Evolutionary conservation across 345 rosid genomes (phyloP).

Genomic region (Nasturtium officinale): DNA sequence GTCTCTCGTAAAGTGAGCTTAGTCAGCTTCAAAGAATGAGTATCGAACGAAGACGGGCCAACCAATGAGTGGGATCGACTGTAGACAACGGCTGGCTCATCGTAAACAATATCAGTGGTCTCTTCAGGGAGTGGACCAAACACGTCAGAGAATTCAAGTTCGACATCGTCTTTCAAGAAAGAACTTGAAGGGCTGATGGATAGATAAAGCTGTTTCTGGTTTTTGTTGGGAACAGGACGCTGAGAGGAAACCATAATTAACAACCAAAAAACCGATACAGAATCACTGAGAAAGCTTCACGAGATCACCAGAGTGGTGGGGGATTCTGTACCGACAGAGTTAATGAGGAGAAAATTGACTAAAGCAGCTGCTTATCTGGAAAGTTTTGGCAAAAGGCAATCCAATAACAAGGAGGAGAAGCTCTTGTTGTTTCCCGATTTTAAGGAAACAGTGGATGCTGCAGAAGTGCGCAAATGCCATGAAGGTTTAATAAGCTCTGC

Average conservation of each 20-base stretch:
- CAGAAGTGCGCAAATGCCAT: conserved; percentile 76
- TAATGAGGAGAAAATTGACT: conserved; percentile 57
- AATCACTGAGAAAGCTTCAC: conserved; percentile 28
- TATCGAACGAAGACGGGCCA: conserved; percentile 73
- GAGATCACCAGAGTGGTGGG: conserved; percentile 39
- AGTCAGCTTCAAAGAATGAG: conserved; percentile 65
- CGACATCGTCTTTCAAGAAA: conserved; percentile 33
- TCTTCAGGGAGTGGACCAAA: conserved; percentile 46
- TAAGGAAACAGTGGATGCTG: conserved; percentile 87
- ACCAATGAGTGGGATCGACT: conserved; percentile 87
- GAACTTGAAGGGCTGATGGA: conserved; percentile 35
- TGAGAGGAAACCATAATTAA: conserved; percentile 42
- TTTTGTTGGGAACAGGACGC: conserved; percentile 29
- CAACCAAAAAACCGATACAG: background rate
- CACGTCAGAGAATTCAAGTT: conserved; percentile 45
- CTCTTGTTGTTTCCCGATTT: conserved; percentile 81
- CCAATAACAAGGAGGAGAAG: conserved; percentile 76
- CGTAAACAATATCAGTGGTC: conserved; percentile 41
- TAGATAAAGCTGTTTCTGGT: conserved; percentile 29
- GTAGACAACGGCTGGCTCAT: conserved; percentile 70
- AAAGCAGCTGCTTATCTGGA: conserved; percentile 55
- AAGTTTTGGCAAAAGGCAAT: conserved; percentile 74
- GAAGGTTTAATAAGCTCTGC: conserved; percentile 75
- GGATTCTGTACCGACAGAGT: conserved; percentile 52
- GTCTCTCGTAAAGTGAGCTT: conserved; percentile 61